Evolutionary conservation across 352 stramenopile species (phyloP).

Genomic region (Phytophthora sp.): DNA sequence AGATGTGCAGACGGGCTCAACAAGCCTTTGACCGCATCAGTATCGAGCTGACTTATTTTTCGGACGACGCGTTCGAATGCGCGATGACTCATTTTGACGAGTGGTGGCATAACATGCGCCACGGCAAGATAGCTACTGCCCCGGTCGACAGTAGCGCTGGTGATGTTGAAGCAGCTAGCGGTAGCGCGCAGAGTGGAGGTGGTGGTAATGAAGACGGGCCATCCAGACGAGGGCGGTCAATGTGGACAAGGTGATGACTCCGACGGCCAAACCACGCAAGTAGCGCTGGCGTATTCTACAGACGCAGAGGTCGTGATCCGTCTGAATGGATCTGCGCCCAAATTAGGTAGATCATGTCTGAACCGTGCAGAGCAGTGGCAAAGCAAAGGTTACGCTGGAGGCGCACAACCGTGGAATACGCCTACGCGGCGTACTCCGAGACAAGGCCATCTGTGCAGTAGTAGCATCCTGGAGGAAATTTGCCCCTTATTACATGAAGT

Average conservation of each 20-base stretch:
- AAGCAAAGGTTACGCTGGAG: not conserved
- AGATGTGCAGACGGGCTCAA: slow-evolving; percentile 2
- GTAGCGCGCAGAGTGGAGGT: too few species aligned
- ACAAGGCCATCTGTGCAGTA: not conserved
- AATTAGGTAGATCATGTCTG: not conserved
- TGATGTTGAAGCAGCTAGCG: not conserved
- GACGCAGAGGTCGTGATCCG: not conserved
- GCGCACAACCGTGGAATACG: not conserved
- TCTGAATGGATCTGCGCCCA: not conserved
- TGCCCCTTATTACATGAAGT: not conserved
- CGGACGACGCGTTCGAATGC: not conserved
- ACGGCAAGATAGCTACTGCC: not conserved
- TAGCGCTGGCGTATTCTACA: too few species aligned
- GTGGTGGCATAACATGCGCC: not conserved
- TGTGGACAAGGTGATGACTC: too few species aligned
- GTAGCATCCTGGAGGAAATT: not conserved
- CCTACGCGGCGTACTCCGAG: not conserved
- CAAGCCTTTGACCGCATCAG: not conserved
- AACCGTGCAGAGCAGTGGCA: not conserved
- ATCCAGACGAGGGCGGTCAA: too few species aligned
- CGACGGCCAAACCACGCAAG: too few species aligned
- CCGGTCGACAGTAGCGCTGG: not conserved
- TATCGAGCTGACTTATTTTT: not conserved
- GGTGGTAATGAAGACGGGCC: too few species aligned
- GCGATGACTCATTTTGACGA: not conserved